A percentile compares a stretch with the other conserved stretches of the same genome.
These are phyloP conservation scores for Aspergillus aculeatinus DNA, from an alignment of 2,329 filamentous ascomycete species.

Conservation along the genomic window DNA sequence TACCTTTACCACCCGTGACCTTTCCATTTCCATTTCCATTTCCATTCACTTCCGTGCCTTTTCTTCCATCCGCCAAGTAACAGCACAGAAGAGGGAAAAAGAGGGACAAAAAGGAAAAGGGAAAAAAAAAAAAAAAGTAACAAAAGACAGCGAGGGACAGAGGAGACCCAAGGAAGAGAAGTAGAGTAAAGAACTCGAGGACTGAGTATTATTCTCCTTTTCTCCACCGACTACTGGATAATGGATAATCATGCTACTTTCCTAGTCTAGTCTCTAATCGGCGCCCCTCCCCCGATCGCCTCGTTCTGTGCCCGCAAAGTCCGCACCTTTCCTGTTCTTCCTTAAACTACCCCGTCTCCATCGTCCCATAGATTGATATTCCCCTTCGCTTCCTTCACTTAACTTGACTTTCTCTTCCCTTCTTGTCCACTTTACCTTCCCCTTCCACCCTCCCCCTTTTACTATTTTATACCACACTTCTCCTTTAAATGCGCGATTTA, in stretches of 20 bases:
- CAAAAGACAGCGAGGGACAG: no score
- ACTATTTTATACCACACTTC: neutral
- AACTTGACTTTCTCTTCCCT: neutral
- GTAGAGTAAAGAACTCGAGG: neutral
- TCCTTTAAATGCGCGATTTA: neutral
- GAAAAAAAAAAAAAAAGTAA: neutral
- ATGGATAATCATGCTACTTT: constrained; percentile 3
- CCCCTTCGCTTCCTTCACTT: neutral
- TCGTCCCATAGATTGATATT: neutral
- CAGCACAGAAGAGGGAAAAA: no score
- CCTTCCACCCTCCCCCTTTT: neutral
- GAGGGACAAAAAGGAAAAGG: no score
- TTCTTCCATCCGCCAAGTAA: no score
- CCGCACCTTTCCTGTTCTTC: neutral
- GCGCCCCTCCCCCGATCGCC: constrained; percentile 2
- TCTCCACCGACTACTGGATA: neutral
- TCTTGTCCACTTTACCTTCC: neutral
- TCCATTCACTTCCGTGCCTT: no score
- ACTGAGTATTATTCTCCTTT: neutral
- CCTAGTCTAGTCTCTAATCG: neutral
- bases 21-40: no score
- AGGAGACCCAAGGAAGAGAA: no score
- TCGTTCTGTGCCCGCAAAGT: constrained; percentile 3
- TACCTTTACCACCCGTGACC: no score
- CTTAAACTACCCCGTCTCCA: neutral